Evolutionary conservation across 2,329 filamentous ascomycete species (phyloP).

Genomic region (Pseudocercospora eumusae): DNA sequence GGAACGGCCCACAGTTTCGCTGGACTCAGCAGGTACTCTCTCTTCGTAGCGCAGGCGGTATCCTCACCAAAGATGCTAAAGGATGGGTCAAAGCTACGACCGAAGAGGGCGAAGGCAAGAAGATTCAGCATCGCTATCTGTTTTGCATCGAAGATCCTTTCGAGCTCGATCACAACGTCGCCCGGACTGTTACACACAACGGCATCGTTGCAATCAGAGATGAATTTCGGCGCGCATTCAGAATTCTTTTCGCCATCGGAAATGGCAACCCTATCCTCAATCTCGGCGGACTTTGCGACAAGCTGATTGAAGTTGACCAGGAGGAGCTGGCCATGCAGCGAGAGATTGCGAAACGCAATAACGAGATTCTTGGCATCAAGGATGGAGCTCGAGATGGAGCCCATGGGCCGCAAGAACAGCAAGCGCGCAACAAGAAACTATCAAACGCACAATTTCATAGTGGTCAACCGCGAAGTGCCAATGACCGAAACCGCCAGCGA

Average conservation of each 20-base stretch:
- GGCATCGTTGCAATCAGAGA: slow-evolving; percentile 80
- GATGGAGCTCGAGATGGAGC: background rate
- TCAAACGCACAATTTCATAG: background rate
- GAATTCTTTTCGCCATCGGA: slow-evolving; percentile 63
- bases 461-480: background rate
- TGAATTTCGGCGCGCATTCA: slow-evolving; percentile 79
- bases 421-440: slow-evolving; percentile 3
- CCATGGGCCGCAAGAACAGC: background rate
- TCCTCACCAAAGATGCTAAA: slow-evolving; percentile 73
- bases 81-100: slow-evolving; percentile 85
- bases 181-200: slow-evolving; percentile 78
- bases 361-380: slow-evolving; percentile 15
- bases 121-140: slow-evolving; percentile 76
- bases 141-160: slow-evolving; percentile 93
- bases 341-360: slow-evolving; percentile 13
- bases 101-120: slow-evolving; percentile 55
- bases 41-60: slow-evolving; percentile 67
- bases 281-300: slow-evolving; percentile 23
- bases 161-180: slow-evolving; percentile 84
- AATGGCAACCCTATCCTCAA: slow-evolving; percentile 33
- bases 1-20: slow-evolving; percentile 66
- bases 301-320: slow-evolving; percentile 22
- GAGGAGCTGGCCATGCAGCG: slow-evolving; percentile 9
- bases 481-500: slow-evolving; percentile 1
- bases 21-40: slow-evolving; percentile 82